A percentile compares a stretch with the other conserved stretches of the same genome.
phyloP scores from a whole-genome alignment of 768 basidiomycete genomes.

The Pholiota molesta region DNA sequence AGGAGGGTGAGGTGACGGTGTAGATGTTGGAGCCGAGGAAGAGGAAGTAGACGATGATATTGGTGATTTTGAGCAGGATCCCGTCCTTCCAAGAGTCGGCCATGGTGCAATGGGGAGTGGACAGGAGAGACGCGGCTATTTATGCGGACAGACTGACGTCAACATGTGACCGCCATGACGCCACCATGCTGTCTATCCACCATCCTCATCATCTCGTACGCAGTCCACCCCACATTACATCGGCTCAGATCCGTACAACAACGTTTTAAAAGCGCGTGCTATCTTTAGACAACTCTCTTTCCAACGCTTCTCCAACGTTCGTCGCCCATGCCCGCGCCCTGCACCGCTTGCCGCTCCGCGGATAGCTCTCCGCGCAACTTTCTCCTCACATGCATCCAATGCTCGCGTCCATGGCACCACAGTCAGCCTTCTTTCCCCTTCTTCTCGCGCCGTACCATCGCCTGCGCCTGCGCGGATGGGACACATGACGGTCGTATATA shows the following conservation, averaged over 20 bases:
- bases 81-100: constrained; percentile 76
- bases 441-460: no score
- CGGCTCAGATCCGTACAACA: not conserved
- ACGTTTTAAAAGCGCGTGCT: not conserved
- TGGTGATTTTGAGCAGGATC: constrained; percentile 82
- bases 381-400: constrained; percentile 34
- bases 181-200: constrained; percentile 13
- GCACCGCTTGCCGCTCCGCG: constrained; percentile 27
- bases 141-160: constrained; percentile 24
- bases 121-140: constrained; percentile 17
- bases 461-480: no score
- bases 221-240: not conserved
- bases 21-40: constrained; percentile 93
- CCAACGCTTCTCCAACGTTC: not conserved
- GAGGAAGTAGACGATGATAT: constrained; percentile 80
- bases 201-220: not conserved
- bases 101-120: constrained; percentile 39
- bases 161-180: constrained; percentile 19
- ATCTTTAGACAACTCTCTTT: not conserved
- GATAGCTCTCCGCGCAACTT: constrained; percentile 31
- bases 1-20: constrained; percentile 75
- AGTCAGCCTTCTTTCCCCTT: constrained; percentile 24
- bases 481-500: no score
- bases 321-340: constrained; percentile 16
- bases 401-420: constrained; percentile 39